A percentile compares a stretch with the other conserved stretches of the same genome.
Evolutionary conservation across 805 yeast genomes (phyloP).

Genomic region (Teunomyces tritomae): DNA sequence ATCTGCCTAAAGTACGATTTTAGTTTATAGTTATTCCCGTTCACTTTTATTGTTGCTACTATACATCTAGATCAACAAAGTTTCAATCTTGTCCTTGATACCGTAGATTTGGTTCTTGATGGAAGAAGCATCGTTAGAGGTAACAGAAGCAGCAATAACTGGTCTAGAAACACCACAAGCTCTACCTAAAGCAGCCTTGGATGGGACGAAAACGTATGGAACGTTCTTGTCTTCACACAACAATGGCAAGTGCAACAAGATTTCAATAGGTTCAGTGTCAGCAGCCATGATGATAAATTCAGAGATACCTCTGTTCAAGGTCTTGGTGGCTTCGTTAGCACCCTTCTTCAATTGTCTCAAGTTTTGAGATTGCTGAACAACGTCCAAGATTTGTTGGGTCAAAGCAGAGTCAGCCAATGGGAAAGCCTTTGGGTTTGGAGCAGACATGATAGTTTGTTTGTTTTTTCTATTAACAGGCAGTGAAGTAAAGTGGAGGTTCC

Average conservation of each 20-base stretch:
- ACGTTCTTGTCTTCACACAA: constrained; percentile 99
- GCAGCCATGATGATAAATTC: constrained; percentile 99
- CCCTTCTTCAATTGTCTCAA: constrained; percentile 99
- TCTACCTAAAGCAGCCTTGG: constrained; percentile 98
- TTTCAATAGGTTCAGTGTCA: constrained; percentile 98
- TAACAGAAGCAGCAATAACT: constrained; percentile 96
- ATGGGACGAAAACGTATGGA: constrained; percentile 98
- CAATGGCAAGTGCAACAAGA: constrained; percentile 93
- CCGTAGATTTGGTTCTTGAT: constrained; percentile 95
- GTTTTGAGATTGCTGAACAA: constrained; percentile 96
- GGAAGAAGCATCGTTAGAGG: constrained; percentile 97
- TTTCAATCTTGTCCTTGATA: constrained; percentile 98
- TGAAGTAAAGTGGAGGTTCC: constrained; percentile 18
- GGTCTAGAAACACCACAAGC: constrained; percentile 99
- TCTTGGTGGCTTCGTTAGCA: constrained; percentile 99
- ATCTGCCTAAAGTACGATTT: background rate
- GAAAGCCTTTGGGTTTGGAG: constrained; percentile 97
- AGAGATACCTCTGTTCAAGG: constrained; percentile 98
- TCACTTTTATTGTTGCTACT: background rate
- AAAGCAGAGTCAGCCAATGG: constrained; percentile 97
- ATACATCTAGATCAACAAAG: constrained; percentile 72
- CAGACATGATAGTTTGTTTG: constrained; percentile 62
- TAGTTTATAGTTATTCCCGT: background rate
- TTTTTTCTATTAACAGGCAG: background rate
- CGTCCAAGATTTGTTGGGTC: constrained; percentile 94